Base-by-base conservation (phyloP, 1,284 basidiomycete genomes). In the Rhodotorula sp. region DNA sequence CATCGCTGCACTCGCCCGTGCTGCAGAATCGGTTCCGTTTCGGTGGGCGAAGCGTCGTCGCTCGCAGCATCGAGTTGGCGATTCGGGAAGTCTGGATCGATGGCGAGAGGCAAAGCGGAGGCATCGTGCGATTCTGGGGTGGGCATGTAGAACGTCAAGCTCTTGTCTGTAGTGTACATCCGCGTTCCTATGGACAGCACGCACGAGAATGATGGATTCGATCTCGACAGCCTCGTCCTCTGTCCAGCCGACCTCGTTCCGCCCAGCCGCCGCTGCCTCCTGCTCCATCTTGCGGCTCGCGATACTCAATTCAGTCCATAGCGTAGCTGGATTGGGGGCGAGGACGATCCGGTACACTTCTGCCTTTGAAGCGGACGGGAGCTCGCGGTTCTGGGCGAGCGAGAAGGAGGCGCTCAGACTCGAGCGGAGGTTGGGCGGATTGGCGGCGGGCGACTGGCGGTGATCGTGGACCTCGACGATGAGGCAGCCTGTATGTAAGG, bases 381-480 rank as follows among this genome's bases (percentile, higher is more conserved):
- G 44, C n/a, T 73, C 65, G 60, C 62, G 57, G 8, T 64, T 18
- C 30, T 60, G 58, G 55, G 60, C 62, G 55, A 67, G 57, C 26
- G 71, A 67, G 46, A 73, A 61, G 46, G 66, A 30, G 63, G 69
- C 46, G 66, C 65, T 44, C 67, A 62, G 55, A 6, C 49, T 67
- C n/a, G 62, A 57, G 42, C 62, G 53, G 7, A 63, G 53, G 53
- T 54, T 46, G 20, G 68, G 26, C 7, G 64, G 33, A 8, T 67
- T 24, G 2, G 60, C 56, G 22, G 70, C 51, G 10, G 65, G 58
- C 12, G 66, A 67, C n/a, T 60, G 62, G 42, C 78, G 73, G 59
- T 78, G 77, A 62, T 78, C 78, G 74, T 76, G 75, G 30, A 78
- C 77, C 65, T 78, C 76, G 55, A 78, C 75, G 42, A 78, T 78